Evolutionary conservation across 2,329 filamentous ascomycete genomes (phyloP), one percentile per base, ranked within the genome.

Genomic region (Tricladium varicosporioides): DNA sequence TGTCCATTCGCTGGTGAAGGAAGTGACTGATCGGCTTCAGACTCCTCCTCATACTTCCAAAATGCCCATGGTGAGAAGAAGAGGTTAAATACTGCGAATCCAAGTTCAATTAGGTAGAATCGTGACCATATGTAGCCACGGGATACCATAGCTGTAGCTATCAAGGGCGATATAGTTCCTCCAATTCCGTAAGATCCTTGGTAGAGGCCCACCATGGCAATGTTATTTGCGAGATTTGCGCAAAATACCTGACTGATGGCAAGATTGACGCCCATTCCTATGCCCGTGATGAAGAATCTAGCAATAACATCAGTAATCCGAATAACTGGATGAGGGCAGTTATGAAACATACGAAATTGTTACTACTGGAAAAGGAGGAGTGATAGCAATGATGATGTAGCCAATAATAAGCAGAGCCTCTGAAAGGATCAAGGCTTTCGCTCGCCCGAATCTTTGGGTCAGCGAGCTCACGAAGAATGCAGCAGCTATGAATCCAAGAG

Each of bases 401-500:
- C 81, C 87, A 13, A 79, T 64, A 0, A 80, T 74, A 67, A 90
- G 75, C 56, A 85, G 67, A 1, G 74, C 19, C 65, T 86, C 80
- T 15, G 82, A 75, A 7, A 87, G 57, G 16, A 84, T 81, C 40
- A 90, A 75, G 1, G 82, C 78, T 61, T 78, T 83, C 5, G 84
- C 83, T 32, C 86, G 80, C 7, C 90, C 89, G 2, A 91, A 72
- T 33, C 78, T 80, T 4, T 74, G 72, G 47, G 85, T 78, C 5
- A 91, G 74, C 0, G 74, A 69, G 64, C 91, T 85, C 11, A 86
- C 49, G 60, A 87, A 77, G 32, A 85, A 80, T 0, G 89, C 89
- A 1, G 87, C 86, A 14, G 80, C 70, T 65, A 94, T 84, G 74
- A 91, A 94, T n/a, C 90, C 90, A 2, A 87, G 63, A 0, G 89